phyloP scores from a whole-genome alignment of 1,284 basidiomycete genomes.

The Fomitopsis betulina region DNA sequence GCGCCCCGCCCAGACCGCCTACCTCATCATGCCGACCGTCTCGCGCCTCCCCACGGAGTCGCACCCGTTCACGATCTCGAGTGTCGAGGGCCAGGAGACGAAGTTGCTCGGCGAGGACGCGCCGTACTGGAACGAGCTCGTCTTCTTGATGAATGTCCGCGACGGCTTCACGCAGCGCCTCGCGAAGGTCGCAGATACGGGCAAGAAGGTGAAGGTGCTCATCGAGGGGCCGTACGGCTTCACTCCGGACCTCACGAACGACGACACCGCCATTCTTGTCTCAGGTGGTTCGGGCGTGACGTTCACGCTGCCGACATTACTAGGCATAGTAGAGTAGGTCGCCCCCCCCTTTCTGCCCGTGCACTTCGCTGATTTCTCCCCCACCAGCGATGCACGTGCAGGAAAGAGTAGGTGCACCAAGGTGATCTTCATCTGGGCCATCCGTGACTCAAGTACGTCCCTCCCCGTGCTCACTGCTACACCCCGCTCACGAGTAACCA shows the following conservation, averaged over 20 bases:
- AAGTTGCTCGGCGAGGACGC: conserved; percentile 8
- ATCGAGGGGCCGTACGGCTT: conserved; percentile 54
- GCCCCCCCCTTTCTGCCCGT: not conserved
- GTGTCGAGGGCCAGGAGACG: conserved; percentile 27
- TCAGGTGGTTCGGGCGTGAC: conserved; percentile 50
- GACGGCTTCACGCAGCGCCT: conserved; percentile 46
- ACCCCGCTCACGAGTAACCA: not conserved
- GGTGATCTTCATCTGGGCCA: conserved; percentile 41
- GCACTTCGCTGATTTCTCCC: not conserved
- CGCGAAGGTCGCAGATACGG: conserved; percentile 27
- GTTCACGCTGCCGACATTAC: conserved; percentile 43
- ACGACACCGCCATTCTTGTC: conserved; percentile 41
- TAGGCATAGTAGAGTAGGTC: conserved; percentile 38
- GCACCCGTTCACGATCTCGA: conserved; percentile 55
- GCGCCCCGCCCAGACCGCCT: conserved; percentile 50
- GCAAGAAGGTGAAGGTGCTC: conserved; percentile 33
- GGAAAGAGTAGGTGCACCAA: conserved; percentile 27
- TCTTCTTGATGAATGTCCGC: conserved; percentile 48
- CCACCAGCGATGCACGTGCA: conserved; percentile 21
- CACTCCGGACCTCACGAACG: conserved; percentile 39
- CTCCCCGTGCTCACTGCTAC: not conserved
- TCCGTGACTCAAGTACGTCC: conserved; percentile 35
- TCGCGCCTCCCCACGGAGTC: conserved; percentile 40
- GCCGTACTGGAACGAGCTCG: conserved; percentile 35
- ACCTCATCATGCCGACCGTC: conserved; percentile 40